Conservation (phyloP, 2,329 filamentous ascomycete species). For the Hymenoscyphus albidus region DNA sequence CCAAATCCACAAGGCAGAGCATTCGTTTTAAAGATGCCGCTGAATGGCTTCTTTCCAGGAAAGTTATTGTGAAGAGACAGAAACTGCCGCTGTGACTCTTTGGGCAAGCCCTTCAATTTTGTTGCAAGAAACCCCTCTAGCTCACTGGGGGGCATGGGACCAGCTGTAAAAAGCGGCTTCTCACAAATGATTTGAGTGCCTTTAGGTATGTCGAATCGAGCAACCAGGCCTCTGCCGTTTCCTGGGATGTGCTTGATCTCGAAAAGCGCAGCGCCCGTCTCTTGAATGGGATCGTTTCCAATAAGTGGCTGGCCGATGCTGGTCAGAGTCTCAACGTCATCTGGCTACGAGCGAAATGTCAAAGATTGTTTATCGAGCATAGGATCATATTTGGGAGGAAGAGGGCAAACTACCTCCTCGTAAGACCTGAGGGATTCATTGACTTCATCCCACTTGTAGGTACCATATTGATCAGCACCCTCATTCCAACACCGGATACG, state of each 20-base stretch:
- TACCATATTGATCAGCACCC: no score
- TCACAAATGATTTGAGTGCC: conserved; percentile 41
- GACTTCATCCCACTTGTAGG: no score
- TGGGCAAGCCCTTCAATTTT: conserved; percentile 15
- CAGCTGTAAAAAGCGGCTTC: conserved; percentile 36
- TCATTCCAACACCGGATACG: neutral
- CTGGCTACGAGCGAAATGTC: no score
- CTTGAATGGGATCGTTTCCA: neutral
- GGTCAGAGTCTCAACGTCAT: neutral
- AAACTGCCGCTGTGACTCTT: conserved; percentile 17
- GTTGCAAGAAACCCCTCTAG: conserved; percentile 14
- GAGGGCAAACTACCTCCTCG: no score
- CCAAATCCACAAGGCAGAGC: conserved; percentile 28
- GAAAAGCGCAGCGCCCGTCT: no score
- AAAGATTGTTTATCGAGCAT: no score
- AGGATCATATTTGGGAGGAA: no score
- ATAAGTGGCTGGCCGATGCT: neutral
- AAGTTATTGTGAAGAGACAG: conserved; percentile 32
- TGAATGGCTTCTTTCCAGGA: conserved; percentile 24
- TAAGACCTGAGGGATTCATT: no score
- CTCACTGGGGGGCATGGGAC: neutral
- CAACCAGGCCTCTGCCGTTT: conserved; percentile 41
- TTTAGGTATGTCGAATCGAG: conserved; percentile 35
- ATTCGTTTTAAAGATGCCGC: conserved; percentile 30
- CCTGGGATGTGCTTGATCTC: conserved; percentile 26